Conservation (phyloP, 1,139 yeast species). For the Scheffersomyces stambukii region DNA sequence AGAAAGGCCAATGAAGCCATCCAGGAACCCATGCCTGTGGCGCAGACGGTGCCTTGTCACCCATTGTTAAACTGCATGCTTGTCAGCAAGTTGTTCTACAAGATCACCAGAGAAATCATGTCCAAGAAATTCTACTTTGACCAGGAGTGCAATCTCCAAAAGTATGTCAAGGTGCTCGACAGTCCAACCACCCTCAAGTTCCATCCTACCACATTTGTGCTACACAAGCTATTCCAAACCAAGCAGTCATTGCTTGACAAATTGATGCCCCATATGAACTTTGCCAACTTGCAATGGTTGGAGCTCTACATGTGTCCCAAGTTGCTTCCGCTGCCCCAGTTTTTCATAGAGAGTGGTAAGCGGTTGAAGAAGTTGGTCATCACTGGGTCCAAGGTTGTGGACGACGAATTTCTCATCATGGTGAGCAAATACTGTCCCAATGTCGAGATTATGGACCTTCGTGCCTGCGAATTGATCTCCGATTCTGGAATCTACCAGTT, state of each 20-base stretch:
- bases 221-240: slow-evolving; percentile 33
- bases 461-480: slow-evolving; percentile 79
- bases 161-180: slow-evolving; percentile 31
- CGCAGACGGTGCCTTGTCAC: too few relatives aligned
- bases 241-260: slow-evolving; percentile 25
- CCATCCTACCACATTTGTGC: slow-evolving; percentile 30
- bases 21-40: slow-evolving; percentile 26
- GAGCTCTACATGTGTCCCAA: slow-evolving; percentile 84
- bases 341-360: slow-evolving; percentile 29
- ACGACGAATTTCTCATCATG: slow-evolving; percentile 52
- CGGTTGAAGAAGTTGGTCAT: slow-evolving; percentile 56
- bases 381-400: slow-evolving; percentile 70
- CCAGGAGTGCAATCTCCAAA: slow-evolving; percentile 26
- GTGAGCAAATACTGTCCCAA: slow-evolving; percentile 57
- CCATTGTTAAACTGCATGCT: slow-evolving; percentile 56
- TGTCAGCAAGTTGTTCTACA: slow-evolving; percentile 66
- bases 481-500: slow-evolving; percentile 71
- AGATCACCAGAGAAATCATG: slow-evolving; percentile 51
- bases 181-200: slow-evolving; percentile 6
- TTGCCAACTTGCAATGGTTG: slow-evolving; percentile 55
- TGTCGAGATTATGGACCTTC: slow-evolving; percentile 62
- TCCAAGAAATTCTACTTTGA: slow-evolving; percentile 54
- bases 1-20: slow-evolving; percentile 49
- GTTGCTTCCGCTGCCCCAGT: slow-evolving; percentile 51
- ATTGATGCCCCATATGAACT: slow-evolving; percentile 26